Conservation (phyloP, 2,329 filamentous ascomycete species). For the Beauveria sp. region DNA sequence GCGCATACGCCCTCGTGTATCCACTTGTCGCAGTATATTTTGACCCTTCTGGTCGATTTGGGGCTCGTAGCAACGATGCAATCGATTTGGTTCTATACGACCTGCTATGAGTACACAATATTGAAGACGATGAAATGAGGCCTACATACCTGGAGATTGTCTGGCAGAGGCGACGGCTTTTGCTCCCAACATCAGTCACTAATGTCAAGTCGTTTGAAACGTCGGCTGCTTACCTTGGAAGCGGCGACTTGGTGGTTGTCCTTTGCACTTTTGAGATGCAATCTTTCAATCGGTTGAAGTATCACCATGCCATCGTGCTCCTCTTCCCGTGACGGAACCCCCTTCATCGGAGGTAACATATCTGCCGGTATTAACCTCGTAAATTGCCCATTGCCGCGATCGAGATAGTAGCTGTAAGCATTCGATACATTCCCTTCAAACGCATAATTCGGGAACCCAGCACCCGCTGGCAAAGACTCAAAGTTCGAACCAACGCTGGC, state of each 20-base stretch:
- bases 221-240: conserved; percentile 30
- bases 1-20: conserved; percentile 78
- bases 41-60: conserved; percentile 41
- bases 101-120: conserved; percentile 11
- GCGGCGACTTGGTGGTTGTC: conserved; percentile 30
- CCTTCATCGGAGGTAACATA: conserved; percentile 36
- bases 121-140: background rate
- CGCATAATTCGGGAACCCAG: background rate
- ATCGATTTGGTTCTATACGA: conserved; percentile 26
- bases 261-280: conserved; percentile 29
- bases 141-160: conserved; percentile 2
- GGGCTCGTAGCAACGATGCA: conserved; percentile 25
- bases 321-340: conserved; percentile 35
- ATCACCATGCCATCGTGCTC: conserved; percentile 37
- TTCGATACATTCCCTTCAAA: background rate
- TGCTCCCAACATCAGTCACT: background rate
- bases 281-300: conserved; percentile 33
- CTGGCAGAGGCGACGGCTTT: background rate
- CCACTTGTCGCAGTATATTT: conserved; percentile 86
- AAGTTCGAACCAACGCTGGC: conserved; percentile 4
- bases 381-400: conserved; percentile 44
- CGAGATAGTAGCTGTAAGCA: conserved; percentile 43
- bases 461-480: background rate
- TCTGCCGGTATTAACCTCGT: conserved; percentile 51
- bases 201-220: background rate